Evolutionary conservation across 148 eudicot species (phyloP).

Genomic region (Agrostemma githago): DNA sequence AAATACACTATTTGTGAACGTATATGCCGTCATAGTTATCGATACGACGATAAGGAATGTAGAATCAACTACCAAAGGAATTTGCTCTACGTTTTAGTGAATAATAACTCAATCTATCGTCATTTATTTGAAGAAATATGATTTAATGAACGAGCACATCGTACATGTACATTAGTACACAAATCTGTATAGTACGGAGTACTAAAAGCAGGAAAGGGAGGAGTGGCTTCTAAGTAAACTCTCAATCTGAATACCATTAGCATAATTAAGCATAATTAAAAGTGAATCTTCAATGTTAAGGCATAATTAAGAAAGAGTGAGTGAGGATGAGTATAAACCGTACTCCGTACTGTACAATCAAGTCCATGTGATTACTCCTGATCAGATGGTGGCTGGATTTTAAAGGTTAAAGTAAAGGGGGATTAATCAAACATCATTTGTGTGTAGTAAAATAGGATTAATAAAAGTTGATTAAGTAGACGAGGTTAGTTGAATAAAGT

Average conservation of each 20-base stretch:
- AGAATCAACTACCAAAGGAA: neutral
- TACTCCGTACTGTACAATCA: slow-evolving; percentile 10
- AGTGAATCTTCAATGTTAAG: slow-evolving; percentile 8
- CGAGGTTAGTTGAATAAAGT: slow-evolving; percentile 9
- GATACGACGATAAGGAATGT: neutral
- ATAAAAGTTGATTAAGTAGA: neutral
- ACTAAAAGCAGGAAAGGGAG: neutral
- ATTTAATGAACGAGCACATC: slow-evolving; percentile 4
- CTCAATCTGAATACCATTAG: neutral
- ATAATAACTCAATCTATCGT: no score
- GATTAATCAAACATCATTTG: neutral
- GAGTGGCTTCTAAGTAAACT: neutral
- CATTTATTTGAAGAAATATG: no score
- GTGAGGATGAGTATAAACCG: neutral
- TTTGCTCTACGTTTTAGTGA: neutral
- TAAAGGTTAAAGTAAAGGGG: neutral
- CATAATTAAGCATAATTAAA: neutral
- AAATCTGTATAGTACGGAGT: no score
- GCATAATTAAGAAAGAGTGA: neutral
- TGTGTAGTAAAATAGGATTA: neutral
- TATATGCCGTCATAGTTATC: no score
- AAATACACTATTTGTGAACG: no score
- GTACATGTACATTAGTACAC: neutral
- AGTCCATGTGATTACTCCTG: neutral
- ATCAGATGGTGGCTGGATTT: neutral